These are phyloP conservation scores for Penicillium coffeae DNA, from an alignment of 495 filamentous ascomycete species.

Conservation along the genomic window DNA sequence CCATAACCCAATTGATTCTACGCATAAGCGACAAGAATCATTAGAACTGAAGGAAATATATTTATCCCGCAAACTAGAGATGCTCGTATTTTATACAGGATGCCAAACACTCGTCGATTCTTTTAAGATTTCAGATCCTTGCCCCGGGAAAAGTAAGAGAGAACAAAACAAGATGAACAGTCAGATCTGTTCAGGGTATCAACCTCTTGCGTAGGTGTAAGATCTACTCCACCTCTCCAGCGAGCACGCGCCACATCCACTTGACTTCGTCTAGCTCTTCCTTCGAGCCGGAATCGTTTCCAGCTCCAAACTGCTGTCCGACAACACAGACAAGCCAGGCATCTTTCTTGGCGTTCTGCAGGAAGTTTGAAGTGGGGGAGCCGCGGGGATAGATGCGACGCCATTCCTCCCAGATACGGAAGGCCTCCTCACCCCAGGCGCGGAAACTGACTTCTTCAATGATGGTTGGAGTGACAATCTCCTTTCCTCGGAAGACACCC, in stretches of 20 bases:
- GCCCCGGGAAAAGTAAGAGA: not conserved
- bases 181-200: constrained; percentile 14
- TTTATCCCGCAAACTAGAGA: constrained; percentile 13
- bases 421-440: constrained; percentile 95
- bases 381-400: constrained; percentile 71
- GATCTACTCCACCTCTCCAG: constrained; percentile 23
- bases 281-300: constrained; percentile 35
- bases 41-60: not conserved
- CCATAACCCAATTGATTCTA: not conserved
- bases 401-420: constrained; percentile 94
- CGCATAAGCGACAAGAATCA: not conserved
- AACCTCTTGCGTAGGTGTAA: constrained; percentile 1
- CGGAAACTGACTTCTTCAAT: constrained; percentile 95
- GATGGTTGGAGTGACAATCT: constrained; percentile 96
- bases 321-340: constrained; percentile 89
- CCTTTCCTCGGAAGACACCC: constrained; percentile 93
- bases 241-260: constrained; percentile 43
- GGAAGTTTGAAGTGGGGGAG: constrained; percentile 61
- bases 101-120: constrained; percentile 19
- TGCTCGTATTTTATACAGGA: constrained; percentile 26
- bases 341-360: constrained; percentile 62
- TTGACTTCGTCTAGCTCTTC: constrained; percentile 43
- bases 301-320: constrained; percentile 68
- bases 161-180: not conserved
- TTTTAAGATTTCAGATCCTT: constrained; percentile 8